Evolutionary conservation across 345 rosid genomes (phyloP).

Genomic region (Citrus cavaleriei): DNA sequence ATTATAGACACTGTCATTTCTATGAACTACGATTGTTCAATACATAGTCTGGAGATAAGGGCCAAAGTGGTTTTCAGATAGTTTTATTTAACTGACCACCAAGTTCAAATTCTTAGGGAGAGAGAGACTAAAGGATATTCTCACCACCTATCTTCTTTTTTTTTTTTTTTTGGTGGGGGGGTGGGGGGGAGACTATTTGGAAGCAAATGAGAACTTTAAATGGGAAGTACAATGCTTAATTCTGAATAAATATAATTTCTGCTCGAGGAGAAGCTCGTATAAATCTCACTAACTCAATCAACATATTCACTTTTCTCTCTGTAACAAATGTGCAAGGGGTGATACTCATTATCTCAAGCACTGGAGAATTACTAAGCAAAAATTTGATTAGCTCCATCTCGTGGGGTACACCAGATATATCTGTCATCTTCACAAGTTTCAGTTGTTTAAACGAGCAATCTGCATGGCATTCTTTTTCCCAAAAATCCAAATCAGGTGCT

Average conservation of each 20-base stretch:
- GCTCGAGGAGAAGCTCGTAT: constrained; percentile 74
- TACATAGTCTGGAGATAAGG: too few relatives aligned
- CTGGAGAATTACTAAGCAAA: constrained; percentile 66
- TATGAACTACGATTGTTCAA: background rate
- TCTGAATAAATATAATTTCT: constrained; percentile 58
- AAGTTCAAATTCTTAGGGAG: too few relatives aligned
- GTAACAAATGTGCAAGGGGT: constrained; percentile 47
- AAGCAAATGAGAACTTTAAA: background rate
- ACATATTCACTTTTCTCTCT: constrained; percentile 58
- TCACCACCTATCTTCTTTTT: too few relatives aligned
- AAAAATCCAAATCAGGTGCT: constrained; percentile 53
- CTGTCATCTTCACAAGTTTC: constrained; percentile 63
- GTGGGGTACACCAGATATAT: constrained; percentile 61
- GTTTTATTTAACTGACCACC: too few relatives aligned
- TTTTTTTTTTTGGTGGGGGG: too few relatives aligned
- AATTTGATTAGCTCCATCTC: constrained; percentile 84
- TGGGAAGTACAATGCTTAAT: constrained; percentile 24
- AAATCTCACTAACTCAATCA: constrained; percentile 64
- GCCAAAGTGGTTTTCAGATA: too few relatives aligned
- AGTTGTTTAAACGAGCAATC: constrained; percentile 53
- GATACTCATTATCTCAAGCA: constrained; percentile 54
- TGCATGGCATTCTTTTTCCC: constrained; percentile 49
- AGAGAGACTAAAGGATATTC: too few relatives aligned
- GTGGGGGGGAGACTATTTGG: too few relatives aligned
- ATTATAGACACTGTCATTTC: background rate